A percentile compares a stretch with the other conserved stretches of the same genome.
Evolutionary conservation across 2,329 filamentous ascomycete species (phyloP).

Genomic region (Fusarium virguliforme): DNA sequence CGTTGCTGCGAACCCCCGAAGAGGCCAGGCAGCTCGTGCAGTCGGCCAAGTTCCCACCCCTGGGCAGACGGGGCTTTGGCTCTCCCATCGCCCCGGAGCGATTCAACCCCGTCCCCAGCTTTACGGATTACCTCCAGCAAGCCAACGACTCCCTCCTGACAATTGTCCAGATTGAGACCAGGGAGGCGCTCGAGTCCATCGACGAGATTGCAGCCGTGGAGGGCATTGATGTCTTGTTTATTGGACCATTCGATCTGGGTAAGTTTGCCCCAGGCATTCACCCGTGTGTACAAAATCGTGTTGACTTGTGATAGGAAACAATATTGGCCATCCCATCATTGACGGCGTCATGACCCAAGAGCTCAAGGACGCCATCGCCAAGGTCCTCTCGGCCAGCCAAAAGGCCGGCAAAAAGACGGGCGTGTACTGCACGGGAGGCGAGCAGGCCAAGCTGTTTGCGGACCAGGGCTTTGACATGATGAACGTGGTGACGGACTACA

Average conservation of each 20-base stretch:
- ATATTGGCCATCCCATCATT: slow-evolving; percentile 74
- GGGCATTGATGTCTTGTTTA: slow-evolving; percentile 75
- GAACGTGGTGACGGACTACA: slow-evolving; percentile 70
- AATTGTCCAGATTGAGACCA: slow-evolving; percentile 79
- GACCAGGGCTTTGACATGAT: slow-evolving; percentile 76
- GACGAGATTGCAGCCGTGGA: slow-evolving; percentile 74
- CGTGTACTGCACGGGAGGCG: slow-evolving; percentile 71
- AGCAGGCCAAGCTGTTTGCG: slow-evolving; percentile 69
- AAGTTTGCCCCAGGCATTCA: not conserved
- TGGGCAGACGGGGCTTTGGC: slow-evolving; percentile 66
- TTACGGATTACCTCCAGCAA: slow-evolving; percentile 66
- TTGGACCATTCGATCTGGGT: slow-evolving; percentile 78
- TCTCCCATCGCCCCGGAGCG: slow-evolving; percentile 64
- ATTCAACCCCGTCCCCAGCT: slow-evolving; percentile 62
- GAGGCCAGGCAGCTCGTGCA: slow-evolving; percentile 64
- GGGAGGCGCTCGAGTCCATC: slow-evolving; percentile 72
- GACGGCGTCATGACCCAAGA: slow-evolving; percentile 72
- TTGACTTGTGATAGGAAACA: slow-evolving; percentile 63
- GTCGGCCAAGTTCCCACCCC: slow-evolving; percentile 67
- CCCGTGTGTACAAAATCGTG: not conserved
- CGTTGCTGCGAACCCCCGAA: slow-evolving; percentile 61
- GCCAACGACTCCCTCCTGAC: slow-evolving; percentile 70
- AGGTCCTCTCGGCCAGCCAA: slow-evolving; percentile 70
- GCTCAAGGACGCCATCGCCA: slow-evolving; percentile 72
- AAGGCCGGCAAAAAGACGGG: slow-evolving; percentile 78